Base-by-base conservation (phyloP, 2,329 filamentous ascomycete species). In the Ophiobolus disseminans region DNA sequence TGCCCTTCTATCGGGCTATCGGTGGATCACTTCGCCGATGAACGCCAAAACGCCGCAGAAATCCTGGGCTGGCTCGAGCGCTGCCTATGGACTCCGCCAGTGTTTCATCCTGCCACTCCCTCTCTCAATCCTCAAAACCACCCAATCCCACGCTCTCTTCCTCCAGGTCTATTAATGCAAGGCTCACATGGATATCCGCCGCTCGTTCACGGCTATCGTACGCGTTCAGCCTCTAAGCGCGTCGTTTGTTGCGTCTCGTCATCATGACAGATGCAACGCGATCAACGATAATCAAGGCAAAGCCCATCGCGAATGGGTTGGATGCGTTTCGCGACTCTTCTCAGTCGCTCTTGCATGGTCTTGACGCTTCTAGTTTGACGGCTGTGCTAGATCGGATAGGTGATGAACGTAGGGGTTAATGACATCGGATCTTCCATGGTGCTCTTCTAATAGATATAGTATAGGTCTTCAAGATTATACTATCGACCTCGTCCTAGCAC, bases 301-400 rank as follows among this genome's bases (percentile, higher is more conserved):
- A 36, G 46, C 82, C 80, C 10, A 65, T 81, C 32, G 31, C 31
- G 31, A 5, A 36, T 36, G 40, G 47, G 40, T 34, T 54, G 16
- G 40, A 54, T 43, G 20, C 21, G 35, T 54, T 50, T 50, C 32
- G 42, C 42, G 35, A 42, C 28, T 40, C 39, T 55, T 41, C 32
- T 16, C 31, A 35, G 20, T 36, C 37, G 26, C 47, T 40, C 34
- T 42, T 21, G 14, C 28, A 44, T 16, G 31, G 14, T 37, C 14
- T 40, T 9, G 35, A 22, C 30, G 21, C 13, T 5, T 22, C 31
- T 14, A 19, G 32, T 35, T 23, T n/a, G 30, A 25, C 30, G 1
- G 3, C 14, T 3, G 40, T 35, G 31, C 40, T 35, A 22, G 26
- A 20, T 17, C 20, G 7, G n/a, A 22, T 43, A 43, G 30, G 16